A percentile compares a stretch with the other conserved stretches of the same genome.
Evolutionary conservation across 1,139 yeast genomes (phyloP).

Genomic region (Arxiozyma telluris): DNA sequence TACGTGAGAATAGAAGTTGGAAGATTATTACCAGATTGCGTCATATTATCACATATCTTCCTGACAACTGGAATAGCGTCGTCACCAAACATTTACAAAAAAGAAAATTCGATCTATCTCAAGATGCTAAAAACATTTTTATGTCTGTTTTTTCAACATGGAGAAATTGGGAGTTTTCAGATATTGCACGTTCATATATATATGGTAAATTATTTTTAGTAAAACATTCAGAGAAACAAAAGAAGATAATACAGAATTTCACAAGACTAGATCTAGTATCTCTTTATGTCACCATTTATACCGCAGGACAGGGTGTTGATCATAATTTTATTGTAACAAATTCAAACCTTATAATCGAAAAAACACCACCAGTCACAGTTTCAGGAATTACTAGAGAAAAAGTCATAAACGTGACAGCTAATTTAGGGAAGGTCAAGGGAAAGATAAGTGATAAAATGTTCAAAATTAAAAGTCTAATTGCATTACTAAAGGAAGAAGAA

Average conservation of each 20-base stretch:
- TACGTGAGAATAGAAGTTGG: constrained; percentile 82
- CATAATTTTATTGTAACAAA: constrained; percentile 20
- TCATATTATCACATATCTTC: constrained; percentile 58
- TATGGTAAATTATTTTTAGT: constrained; percentile 32
- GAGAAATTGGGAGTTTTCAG: constrained; percentile 83
- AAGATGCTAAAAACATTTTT: constrained; percentile 47
- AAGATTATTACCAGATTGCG: constrained; percentile 69
- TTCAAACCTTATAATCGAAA: constrained; percentile 15
- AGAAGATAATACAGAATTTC: constrained; percentile 19
- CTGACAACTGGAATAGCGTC: constrained; percentile 40
- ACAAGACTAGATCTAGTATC: constrained; percentile 17
- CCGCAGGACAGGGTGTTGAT: constrained; percentile 19
- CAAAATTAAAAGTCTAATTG: constrained; percentile 12
- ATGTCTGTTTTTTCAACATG: constrained; percentile 58
- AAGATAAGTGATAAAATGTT: constrained; percentile 19
- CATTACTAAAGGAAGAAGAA: constrained; percentile 6
- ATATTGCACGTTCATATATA: constrained; percentile 48
- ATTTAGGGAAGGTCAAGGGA: constrained; percentile 19
- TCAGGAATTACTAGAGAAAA: constrained; percentile 12
- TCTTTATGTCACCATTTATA: constrained; percentile 21
- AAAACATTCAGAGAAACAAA: constrained; percentile 10
- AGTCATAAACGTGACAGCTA: constrained; percentile 18
- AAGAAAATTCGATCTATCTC: constrained; percentile 35
- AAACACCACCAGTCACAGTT: constrained; percentile 13
- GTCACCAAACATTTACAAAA: constrained; percentile 17